Evolutionary conservation across 2,329 filamentous ascomycete species (phyloP), one percentile per base, ranked within the genome.

Genomic region (Colletotrichum lupini): DNA sequence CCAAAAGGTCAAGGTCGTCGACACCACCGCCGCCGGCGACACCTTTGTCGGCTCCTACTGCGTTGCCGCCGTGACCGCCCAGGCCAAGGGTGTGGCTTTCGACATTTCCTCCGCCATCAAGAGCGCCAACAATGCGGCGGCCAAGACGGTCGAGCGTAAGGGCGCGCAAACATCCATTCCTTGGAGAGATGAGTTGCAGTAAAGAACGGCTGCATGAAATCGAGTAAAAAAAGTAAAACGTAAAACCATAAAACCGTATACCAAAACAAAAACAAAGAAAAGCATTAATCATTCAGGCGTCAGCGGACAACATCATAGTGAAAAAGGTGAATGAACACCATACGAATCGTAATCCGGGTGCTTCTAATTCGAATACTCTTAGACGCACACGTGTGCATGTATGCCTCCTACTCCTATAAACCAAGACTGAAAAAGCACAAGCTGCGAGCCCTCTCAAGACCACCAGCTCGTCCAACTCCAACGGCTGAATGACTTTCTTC

Each of bases 21-120:
- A 98, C 81, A 98, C 96, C 1, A 98, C 96, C 8, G 96, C 93
- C 1, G 97, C 97, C 5, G 96, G 96, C 0, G 96, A 98, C 81
- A 98, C 96, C 0, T 98, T 98, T 83, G 94, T 97, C 5, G 96
- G 97, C 2, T 93, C 91, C 26, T 97, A 98, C 81, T 93, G 94
- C 3, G 90, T 97, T 30, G 90, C 91, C 70, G 88, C 93, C 35
- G 94, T 94, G 52, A 87, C 80, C 65, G 80, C 79, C n/a, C 76
- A 75, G 46, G 74, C 73, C 56, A 76, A 68, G 32, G 77, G 72
- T 30, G 77, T 69, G 14, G 74, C 71, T 14, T 89, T 91, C 70
- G 86, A 89, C 70, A 87, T 93, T 57, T 88, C 88, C 72, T 85
- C 86, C 1, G 91, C 92, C 32, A 79, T 85, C 67, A 77, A 83